Conservation (phyloP, 192 early-diverging fungal species). For the Coemansia erecta region DNA sequence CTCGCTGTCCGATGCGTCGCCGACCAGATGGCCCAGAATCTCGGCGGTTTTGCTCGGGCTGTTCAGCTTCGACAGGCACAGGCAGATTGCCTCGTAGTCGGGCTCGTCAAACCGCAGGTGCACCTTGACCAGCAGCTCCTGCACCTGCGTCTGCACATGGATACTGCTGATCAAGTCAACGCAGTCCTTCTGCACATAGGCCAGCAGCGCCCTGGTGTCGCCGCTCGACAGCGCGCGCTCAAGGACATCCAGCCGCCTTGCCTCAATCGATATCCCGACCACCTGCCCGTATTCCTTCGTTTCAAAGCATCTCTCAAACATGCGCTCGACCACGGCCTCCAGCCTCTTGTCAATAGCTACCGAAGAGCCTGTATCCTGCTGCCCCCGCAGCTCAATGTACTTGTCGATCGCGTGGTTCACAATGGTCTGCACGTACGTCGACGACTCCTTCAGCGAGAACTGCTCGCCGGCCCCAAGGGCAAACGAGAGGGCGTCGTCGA, state of each 20-base stretch:
- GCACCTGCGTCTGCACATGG: slow-evolving; percentile 64
- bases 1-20: slow-evolving; percentile 61
- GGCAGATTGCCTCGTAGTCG: slow-evolving; percentile 89
- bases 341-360: slow-evolving; percentile 71
- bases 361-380: slow-evolving; percentile 12
- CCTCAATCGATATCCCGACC: slow-evolving; percentile 94
- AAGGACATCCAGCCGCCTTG: slow-evolving; percentile 85
- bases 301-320: slow-evolving; percentile 90
- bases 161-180: slow-evolving; percentile 76
- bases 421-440: slow-evolving; percentile 92
- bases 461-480: slow-evolving; percentile 89
- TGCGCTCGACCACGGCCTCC: slow-evolving; percentile 87
- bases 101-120: slow-evolving; percentile 62
- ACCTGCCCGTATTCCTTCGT: slow-evolving; percentile 78
- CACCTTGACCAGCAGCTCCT: slow-evolving; percentile 50
- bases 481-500: slow-evolving; percentile 93
- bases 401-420: slow-evolving; percentile 86
- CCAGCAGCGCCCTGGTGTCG: slow-evolving; percentile 68
- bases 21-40: slow-evolving; percentile 67
- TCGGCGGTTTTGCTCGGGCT: slow-evolving; percentile 71
- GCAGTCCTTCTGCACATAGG: slow-evolving; percentile 81
- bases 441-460: slow-evolving; percentile 79
- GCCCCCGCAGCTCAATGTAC: slow-evolving; percentile 78
- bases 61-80: slow-evolving; percentile 90
- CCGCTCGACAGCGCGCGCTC: slow-evolving; percentile 76